Evolutionary conservation across 78 protist genomes (phyloP).

Genomic region (Capsaspora owczarzaki): DNA sequence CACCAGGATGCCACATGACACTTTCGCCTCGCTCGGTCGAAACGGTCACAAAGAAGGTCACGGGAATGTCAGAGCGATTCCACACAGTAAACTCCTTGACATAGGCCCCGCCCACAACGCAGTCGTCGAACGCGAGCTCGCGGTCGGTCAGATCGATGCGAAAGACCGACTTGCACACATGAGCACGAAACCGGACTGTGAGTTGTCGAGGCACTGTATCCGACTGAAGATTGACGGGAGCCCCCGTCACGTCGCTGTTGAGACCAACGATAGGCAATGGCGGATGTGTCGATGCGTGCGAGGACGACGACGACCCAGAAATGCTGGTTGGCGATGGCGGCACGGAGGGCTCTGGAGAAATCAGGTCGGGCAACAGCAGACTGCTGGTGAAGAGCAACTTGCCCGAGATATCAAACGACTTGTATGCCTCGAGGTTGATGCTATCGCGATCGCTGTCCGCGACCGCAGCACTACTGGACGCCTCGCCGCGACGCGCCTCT

Average conservation of each 20-base stretch:
- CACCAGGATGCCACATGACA: too few relatives aligned
- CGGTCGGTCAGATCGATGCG: constrained; percentile 24
- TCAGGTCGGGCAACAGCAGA: neutral
- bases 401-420: constrained; percentile 39
- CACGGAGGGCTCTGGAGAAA: neutral
- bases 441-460: neutral
- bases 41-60: constrained; percentile 13
- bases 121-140: constrained; percentile 52
- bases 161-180: constrained; percentile 30
- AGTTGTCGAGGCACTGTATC: neutral
- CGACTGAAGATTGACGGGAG: neutral
- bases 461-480: neutral
- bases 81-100: constrained; percentile 58
- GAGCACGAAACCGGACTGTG: neutral
- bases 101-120: constrained; percentile 33
- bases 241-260: neutral
- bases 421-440: neutral
- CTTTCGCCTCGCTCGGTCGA: constrained; percentile 34
- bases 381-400: constrained; percentile 22
- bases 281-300: neutral
- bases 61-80: constrained; percentile 64
- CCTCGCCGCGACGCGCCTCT: neutral
- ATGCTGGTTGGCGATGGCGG: constrained; percentile 1
- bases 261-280: neutral
- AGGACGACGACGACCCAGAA: constrained; percentile 14